phyloP scores from a whole-genome alignment of 805 yeast genomes.

The Zygosaccharomyces rouxii region DNA sequence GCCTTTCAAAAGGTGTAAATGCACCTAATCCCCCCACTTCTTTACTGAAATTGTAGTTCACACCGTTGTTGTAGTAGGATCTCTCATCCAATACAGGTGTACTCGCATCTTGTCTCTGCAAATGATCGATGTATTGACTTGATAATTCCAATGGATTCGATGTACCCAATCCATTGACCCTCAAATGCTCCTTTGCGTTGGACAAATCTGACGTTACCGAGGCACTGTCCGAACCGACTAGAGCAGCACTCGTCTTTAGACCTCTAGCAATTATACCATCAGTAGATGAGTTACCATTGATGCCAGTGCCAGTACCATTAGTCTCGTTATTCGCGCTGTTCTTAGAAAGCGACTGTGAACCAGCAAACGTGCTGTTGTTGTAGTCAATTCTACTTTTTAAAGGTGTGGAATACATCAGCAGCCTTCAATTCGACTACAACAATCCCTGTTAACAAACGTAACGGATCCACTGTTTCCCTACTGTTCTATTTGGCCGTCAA shows the following conservation, averaged over 20 bases:
- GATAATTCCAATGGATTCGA: conserved; percentile 50
- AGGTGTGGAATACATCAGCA: conserved; percentile 34
- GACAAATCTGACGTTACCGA: conserved; percentile 12
- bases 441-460: background rate
- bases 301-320: background rate
- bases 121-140: conserved; percentile 54
- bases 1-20: conserved; percentile 73
- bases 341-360: conserved; percentile 14
- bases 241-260: background rate
- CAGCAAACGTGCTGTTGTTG: conserved; percentile 20
- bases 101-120: conserved; percentile 55
- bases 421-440: conserved; percentile 5
- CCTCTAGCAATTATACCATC: background rate
- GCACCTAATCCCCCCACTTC: conserved; percentile 42
- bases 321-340: conserved; percentile 3
- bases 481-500: background rate
- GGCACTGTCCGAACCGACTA: conserved; percentile 4
- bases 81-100: conserved; percentile 51
- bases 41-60: conserved; percentile 63
- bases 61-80: conserved; percentile 49
- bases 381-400: conserved; percentile 32
- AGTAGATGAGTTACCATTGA: background rate
- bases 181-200: conserved; percentile 30
- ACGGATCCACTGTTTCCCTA: background rate
- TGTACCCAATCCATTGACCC: conserved; percentile 32